A percentile compares a stretch with the other conserved stretches of the same genome.
phyloP scores from a whole-genome alignment of 2,329 filamentous ascomycete genomes.

The Aspergillus sp. region DNA sequence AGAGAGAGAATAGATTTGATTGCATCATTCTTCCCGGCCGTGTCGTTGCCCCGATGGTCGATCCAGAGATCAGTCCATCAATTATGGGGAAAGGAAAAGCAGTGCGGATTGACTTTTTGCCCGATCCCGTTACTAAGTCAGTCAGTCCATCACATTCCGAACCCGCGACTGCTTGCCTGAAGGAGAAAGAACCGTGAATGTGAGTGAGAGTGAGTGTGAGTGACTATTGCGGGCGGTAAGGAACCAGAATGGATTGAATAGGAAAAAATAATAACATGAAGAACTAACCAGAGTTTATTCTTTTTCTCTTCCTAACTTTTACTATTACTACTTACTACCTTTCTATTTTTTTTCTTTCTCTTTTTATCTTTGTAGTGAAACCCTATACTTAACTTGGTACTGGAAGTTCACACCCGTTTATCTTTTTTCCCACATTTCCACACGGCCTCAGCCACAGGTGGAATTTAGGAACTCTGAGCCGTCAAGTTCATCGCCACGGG shows the following conservation, averaged over 20 bases:
- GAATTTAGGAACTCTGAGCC: neutral
- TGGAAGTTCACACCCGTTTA: neutral
- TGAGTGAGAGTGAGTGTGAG: neutral
- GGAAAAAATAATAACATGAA: neutral
- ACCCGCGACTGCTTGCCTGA: slow-evolving; percentile 1
- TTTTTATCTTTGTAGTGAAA: neutral
- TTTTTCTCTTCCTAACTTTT: no score
- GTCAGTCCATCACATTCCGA: neutral
- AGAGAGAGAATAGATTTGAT: neutral
- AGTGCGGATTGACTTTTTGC: neutral
- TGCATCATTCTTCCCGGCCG: neutral
- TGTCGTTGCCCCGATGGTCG: neutral
- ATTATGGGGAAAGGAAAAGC: neutral
- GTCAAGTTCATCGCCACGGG: neutral
- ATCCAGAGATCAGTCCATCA: neutral
- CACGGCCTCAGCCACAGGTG: neutral
- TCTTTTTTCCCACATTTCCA: neutral
- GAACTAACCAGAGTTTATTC: no score
- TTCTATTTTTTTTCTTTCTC: neutral
- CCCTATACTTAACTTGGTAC: no score
- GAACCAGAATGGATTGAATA: neutral
- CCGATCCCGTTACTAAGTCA: neutral
- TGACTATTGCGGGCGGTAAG: neutral
- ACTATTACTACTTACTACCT: no score
- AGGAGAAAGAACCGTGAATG: slow-evolving; percentile 15